Conservation (phyloP, 164 flowering plant genomes). For the Liriodendron chinense region DNA sequence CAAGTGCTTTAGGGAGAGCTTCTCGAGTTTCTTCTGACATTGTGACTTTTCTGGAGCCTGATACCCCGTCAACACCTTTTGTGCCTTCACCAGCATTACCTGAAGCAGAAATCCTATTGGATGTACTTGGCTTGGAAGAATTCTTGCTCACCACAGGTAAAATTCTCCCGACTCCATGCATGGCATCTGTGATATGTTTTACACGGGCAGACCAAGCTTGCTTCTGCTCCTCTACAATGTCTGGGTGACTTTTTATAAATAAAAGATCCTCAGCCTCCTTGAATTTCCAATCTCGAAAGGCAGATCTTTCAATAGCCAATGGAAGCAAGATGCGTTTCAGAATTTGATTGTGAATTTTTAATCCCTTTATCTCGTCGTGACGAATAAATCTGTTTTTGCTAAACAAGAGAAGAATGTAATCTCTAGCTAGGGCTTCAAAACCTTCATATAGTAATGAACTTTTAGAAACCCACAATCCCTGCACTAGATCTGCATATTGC, state of each 20-base stretch:
- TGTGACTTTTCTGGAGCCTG: conserved; percentile 10
- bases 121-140: conserved; percentile 16
- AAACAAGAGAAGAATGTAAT: conserved; percentile 53
- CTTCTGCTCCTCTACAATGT: conserved; percentile 49
- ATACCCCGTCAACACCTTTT: conserved; percentile 17
- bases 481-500: conserved; percentile 52
- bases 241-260: conserved; percentile 52
- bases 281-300: conserved; percentile 59
- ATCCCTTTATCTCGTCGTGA: conserved; percentile 19
- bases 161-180: conserved; percentile 18
- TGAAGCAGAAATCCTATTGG: conserved; percentile 14
- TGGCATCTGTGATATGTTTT: conserved; percentile 12
- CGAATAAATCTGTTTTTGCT: conserved; percentile 38
- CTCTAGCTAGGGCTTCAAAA: conserved; percentile 38
- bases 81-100: conserved; percentile 25
- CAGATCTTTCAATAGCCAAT: conserved; percentile 52
- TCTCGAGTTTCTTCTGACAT: conserved; percentile 69
- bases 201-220: conserved; percentile 32
- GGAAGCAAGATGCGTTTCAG: conserved; percentile 23
- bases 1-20: conserved; percentile 57
- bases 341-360: conserved; percentile 6
- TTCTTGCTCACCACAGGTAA: conserved; percentile 14
- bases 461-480: conserved; percentile 76
- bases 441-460: conserved; percentile 24
- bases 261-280: conserved; percentile 51